Evolutionary conservation across 371 early-diverging fungal species (phyloP), one percentile per base, ranked within the genome.

Genomic region (Mortierella sp.): DNA sequence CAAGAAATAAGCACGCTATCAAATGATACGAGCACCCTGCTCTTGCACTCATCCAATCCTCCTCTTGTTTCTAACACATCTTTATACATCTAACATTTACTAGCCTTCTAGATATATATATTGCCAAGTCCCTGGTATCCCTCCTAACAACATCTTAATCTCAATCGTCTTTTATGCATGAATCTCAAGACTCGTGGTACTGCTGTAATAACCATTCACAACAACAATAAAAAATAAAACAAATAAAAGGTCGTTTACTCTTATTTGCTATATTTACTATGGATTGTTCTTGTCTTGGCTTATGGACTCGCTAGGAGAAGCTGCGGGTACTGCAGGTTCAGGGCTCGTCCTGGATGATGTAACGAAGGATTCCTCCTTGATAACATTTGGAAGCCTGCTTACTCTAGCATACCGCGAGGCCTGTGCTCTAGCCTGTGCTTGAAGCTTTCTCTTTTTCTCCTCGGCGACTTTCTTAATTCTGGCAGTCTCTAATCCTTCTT

Each of bases 401-500:
- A 42, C 26, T 23, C 63, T 31, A 10, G 67, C 58, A 57, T 57
- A 57, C 17, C 58, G 63, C 22, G 62, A 37, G 19, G 53, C 17
- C 3, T 53, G 55, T 35, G 54, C 63, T 12, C n/a, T 37, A 10
- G 66, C 56, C 13, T 47, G 68, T n/a, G 56, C 49, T 19, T 49
- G 61, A 57, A 59, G 47, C 15, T 61, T 53, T 23, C 61, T 70
- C 62, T 61, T 69, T 43, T 69, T 72, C n/a, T 71, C 76, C 19
- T 56, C 63, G 9, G 76, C 72, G 29, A 74, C 73, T 42, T 71
- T 75, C 53, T 80, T 83, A 51, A 83, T 71, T 43, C 86, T 83
- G n/a, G 86, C 68, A n/a, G 66, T 58, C 31, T 89, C 84, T 29
- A 89, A 81, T 19, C 86, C 84, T 54, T 88, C 89, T 37, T 92